phyloP scores from a whole-genome alignment of 768 basidiomycete species.

The Gloeostereum incarnatum region DNA sequence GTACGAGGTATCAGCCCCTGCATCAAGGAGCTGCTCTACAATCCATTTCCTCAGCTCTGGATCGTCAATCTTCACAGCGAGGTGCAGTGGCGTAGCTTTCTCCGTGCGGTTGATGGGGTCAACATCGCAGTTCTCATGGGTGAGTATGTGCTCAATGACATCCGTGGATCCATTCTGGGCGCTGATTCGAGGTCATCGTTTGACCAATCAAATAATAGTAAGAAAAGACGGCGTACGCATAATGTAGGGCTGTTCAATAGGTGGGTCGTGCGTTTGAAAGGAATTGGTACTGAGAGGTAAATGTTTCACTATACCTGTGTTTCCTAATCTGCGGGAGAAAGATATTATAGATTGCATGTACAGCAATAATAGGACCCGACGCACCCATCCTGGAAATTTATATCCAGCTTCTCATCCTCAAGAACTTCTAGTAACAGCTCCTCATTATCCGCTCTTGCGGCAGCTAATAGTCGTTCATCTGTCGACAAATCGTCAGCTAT shows the following conservation, averaged over 20 bases:
- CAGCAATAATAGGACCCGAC: constrained; percentile 17
- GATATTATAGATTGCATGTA: constrained; percentile 14
- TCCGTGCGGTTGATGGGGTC: constrained; percentile 67
- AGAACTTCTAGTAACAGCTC: constrained; percentile 58
- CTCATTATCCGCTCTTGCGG: constrained; percentile 66
- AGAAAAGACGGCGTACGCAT: constrained; percentile 41
- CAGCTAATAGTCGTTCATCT: constrained; percentile 70
- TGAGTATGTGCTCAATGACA: constrained; percentile 66
- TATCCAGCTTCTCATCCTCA: constrained; percentile 46
- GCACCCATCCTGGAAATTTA: constrained; percentile 75
- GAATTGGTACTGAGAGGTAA: neutral
- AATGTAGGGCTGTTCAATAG: constrained; percentile 52
- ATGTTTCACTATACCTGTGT: constrained; percentile 51
- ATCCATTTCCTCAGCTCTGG: constrained; percentile 42
- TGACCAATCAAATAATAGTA: neutral
- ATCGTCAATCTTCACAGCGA: constrained; percentile 52
- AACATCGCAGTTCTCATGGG: constrained; percentile 71
- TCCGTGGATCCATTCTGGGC: constrained; percentile 46
- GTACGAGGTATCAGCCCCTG: constrained; percentile 71
- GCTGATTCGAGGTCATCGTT: constrained; percentile 17
- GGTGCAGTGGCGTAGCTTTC: constrained; percentile 70
- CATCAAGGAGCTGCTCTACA: constrained; percentile 62
- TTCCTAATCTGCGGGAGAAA: constrained; percentile 42
- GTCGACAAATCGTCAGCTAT: no score
- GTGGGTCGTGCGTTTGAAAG: no score